Conservation (phyloP, 148 eudicot species). For the Oxyria digyna region DNA sequence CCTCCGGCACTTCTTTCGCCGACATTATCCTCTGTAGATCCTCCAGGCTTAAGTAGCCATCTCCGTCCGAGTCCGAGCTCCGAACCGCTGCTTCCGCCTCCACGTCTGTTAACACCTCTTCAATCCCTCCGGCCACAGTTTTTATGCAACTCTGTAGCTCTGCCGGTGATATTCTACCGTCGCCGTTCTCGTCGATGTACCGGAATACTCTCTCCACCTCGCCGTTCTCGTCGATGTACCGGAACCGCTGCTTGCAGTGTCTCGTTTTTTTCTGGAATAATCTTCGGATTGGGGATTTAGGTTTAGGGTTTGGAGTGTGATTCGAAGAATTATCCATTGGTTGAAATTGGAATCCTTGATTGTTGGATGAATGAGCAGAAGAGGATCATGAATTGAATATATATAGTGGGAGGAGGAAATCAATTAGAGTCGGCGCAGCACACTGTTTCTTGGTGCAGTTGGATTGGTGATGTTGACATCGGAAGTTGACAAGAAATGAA, state of each 20-base stretch:
- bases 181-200: constrained; percentile 26
- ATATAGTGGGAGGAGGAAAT: constrained; percentile 3
- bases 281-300: constrained; percentile 3
- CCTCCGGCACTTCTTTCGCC: constrained; percentile 16
- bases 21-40: constrained; percentile 14
- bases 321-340: neutral
- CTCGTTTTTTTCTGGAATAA: neutral
- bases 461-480: neutral
- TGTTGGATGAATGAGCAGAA: neutral
- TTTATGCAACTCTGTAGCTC: constrained; percentile 20
- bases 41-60: constrained; percentile 17
- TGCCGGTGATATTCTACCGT: constrained; percentile 25
- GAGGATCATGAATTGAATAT: neutral
- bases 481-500: neutral
- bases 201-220: constrained; percentile 17
- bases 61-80: constrained; percentile 32
- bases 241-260: no score
- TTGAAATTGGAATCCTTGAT: neutral
- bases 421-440: neutral
- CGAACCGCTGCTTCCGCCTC: constrained; percentile 36
- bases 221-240: neutral
- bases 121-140: constrained; percentile 17
- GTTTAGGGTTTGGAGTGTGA: constrained; percentile 5
- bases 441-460: constrained; percentile 6
- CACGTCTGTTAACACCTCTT: constrained; percentile 18